Evolutionary conservation across 371 early-diverging fungal species (phyloP).

Genomic region (Syncephalastrum sp.): DNA sequence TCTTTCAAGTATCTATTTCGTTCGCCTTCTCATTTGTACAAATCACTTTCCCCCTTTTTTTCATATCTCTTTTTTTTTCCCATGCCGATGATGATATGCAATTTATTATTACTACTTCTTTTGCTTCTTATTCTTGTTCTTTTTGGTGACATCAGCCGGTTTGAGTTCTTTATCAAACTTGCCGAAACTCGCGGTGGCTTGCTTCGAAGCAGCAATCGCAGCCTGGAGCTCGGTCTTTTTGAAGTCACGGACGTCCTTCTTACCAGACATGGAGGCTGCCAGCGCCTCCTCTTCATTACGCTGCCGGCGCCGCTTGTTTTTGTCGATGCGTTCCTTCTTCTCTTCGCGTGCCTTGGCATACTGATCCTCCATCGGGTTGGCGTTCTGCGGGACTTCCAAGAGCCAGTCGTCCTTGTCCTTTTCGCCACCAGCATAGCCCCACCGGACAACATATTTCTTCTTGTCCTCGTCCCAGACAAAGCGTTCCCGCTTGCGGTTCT

Average conservation of each 20-base stretch:
- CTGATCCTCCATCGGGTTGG: constrained; percentile 86
- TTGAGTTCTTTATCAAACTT: constrained; percentile 81
- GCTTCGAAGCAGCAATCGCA: constrained; percentile 66
- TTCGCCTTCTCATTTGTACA: too few species aligned
- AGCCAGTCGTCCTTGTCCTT: constrained; percentile 89
- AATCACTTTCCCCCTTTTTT: too few species aligned
- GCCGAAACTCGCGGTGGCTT: constrained; percentile 87
- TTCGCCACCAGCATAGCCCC: constrained; percentile 84
- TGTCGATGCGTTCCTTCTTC: constrained; percentile 85
- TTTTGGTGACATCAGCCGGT: constrained; percentile 2
- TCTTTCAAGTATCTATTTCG: too few species aligned
- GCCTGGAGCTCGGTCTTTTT: constrained; percentile 72
- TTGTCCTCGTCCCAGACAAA: constrained; percentile 88
- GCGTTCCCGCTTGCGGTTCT: constrained; percentile 81
- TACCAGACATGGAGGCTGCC: constrained; percentile 52
- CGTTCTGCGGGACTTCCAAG: constrained; percentile 83
- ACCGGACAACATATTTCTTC: constrained; percentile 87
- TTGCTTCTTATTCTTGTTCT: constrained; percentile 11
- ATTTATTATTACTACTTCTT: constrained; percentile 6
- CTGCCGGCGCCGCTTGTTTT: constrained; percentile 81
- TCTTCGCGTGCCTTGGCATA: constrained; percentile 73
- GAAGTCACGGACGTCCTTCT: constrained; percentile 44
- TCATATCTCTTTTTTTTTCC: neutral
- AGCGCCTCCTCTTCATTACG: constrained; percentile 83
- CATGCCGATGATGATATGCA: constrained; percentile 1